Evolutionary conservation across 495 filamentous ascomycete species (phyloP).

Genomic region (Acidomyces sp.): DNA sequence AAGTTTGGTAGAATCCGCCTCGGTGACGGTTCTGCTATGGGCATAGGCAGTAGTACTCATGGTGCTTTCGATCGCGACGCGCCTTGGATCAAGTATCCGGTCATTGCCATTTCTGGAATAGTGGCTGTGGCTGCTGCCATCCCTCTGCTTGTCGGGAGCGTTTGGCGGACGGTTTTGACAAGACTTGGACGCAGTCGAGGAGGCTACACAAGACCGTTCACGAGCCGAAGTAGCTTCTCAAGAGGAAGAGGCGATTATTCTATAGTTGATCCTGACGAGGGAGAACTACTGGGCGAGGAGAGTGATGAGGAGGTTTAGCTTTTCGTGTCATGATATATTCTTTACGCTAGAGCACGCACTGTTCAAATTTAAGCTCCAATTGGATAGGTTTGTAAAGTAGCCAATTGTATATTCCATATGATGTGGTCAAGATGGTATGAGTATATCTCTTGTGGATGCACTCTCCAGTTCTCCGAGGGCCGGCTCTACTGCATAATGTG

Average conservation of each 20-base stretch:
- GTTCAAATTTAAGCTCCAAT: no score
- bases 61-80: constrained; percentile 47
- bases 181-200: constrained; percentile 30
- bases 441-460: no score
- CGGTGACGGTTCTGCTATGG: constrained; percentile 41
- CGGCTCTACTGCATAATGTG: no score
- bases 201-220: constrained; percentile 50
- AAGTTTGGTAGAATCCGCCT: constrained; percentile 86
- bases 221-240: constrained; percentile 71
- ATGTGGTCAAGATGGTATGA: no score
- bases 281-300: constrained; percentile 80
- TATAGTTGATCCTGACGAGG: constrained; percentile 81
- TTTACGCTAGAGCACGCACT: no score
- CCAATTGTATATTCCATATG: no score
- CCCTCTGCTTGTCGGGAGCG: constrained; percentile 51
- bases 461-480: no score
- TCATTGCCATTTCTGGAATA: constrained; percentile 62
- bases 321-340: no score
- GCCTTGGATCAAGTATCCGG: constrained; percentile 61
- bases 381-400: no score
- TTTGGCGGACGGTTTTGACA: constrained; percentile 49
- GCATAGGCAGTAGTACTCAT: background rate
- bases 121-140: constrained; percentile 63
- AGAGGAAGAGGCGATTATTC: constrained; percentile 74
- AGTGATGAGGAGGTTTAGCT: constrained; percentile 69